phyloP scores from a whole-genome alignment of 192 early-diverging fungal genomes.

The Dissophora ornata region DNA sequence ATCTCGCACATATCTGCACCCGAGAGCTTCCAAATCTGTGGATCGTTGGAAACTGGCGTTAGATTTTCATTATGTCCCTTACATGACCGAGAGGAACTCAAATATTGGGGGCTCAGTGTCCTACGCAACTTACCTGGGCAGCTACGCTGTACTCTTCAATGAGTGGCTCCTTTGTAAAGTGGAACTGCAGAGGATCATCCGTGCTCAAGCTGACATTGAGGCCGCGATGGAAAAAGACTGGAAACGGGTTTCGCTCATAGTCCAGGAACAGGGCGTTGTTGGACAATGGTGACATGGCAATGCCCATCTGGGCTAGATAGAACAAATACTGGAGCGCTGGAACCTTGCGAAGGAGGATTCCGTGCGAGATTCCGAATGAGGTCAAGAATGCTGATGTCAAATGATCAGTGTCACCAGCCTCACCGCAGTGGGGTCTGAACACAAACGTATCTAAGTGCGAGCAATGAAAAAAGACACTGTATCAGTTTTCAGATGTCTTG shows the following conservation, averaged over 20 bases:
- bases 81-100: too few species aligned
- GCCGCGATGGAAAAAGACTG: slow-evolving; percentile 94
- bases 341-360: slow-evolving; percentile 94
- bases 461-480: not conserved
- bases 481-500: too few species aligned
- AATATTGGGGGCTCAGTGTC: too few species aligned
- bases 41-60: not conserved
- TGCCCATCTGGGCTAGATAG: slow-evolving; percentile 95
- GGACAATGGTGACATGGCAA: slow-evolving; percentile 97
- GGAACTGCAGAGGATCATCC: slow-evolving; percentile 97
- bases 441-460: slow-evolving; percentile 84
- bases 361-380: slow-evolving; percentile 92
- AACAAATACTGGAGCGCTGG: slow-evolving; percentile 96
- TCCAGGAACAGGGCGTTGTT: slow-evolving; percentile 97
- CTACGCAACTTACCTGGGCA: slow-evolving; percentile 72
- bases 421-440: slow-evolving; percentile 93
- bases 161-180: slow-evolving; percentile 97
- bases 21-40: slow-evolving; percentile 92
- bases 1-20: slow-evolving; percentile 97
- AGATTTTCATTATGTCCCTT: too few species aligned
- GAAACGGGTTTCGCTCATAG: slow-evolving; percentile 94
- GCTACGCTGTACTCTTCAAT: slow-evolving; percentile 98
- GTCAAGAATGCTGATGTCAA: slow-evolving; percentile 92
- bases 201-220: slow-evolving; percentile 94
- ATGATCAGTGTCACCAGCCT: slow-evolving; percentile 97